A percentile compares a stretch with the other conserved stretches of the same genome.
These are phyloP conservation scores for Annulohypoxylon moriforme DNA, from an alignment of 495 filamentous ascomycete species.

Conservation along the genomic window DNA sequence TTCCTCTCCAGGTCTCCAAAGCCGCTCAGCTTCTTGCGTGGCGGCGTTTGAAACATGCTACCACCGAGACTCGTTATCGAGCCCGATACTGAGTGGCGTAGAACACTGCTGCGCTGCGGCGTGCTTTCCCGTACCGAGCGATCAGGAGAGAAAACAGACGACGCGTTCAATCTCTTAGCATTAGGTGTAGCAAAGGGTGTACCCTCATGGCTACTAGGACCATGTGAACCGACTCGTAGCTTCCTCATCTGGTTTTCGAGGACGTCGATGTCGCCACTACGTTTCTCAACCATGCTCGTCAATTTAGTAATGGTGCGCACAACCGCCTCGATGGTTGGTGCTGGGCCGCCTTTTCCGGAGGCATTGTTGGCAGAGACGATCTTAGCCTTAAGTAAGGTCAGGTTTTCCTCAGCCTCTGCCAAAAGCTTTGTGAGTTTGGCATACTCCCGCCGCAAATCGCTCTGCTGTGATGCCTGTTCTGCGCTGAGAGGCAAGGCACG, in stretches of 20 bases:
- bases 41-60: constrained; percentile 51
- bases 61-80: constrained; percentile 58
- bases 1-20: constrained; percentile 63
- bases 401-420: constrained; percentile 79
- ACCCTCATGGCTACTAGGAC: constrained; percentile 64
- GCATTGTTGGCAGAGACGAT: constrained; percentile 68
- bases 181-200: constrained; percentile 73
- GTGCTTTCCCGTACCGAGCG: constrained; percentile 55
- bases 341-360: constrained; percentile 55
- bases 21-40: constrained; percentile 67
- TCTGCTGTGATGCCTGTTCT: constrained; percentile 83
- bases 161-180: constrained; percentile 53
- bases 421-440: constrained; percentile 76
- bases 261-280: constrained; percentile 87
- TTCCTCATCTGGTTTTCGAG: constrained; percentile 85
- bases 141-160: constrained; percentile 68
- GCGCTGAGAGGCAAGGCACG: constrained; percentile 78
- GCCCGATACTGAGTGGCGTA: constrained; percentile 60
- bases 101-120: constrained; percentile 51
- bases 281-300: constrained; percentile 89
- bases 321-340: constrained; percentile 90
- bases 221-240: constrained; percentile 66
- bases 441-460: constrained; percentile 78
- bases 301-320: constrained; percentile 90
- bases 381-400: constrained; percentile 84